Conservation (phyloP, 768 basidiomycete genomes). For the Aureoboletus auriporus region DNA sequence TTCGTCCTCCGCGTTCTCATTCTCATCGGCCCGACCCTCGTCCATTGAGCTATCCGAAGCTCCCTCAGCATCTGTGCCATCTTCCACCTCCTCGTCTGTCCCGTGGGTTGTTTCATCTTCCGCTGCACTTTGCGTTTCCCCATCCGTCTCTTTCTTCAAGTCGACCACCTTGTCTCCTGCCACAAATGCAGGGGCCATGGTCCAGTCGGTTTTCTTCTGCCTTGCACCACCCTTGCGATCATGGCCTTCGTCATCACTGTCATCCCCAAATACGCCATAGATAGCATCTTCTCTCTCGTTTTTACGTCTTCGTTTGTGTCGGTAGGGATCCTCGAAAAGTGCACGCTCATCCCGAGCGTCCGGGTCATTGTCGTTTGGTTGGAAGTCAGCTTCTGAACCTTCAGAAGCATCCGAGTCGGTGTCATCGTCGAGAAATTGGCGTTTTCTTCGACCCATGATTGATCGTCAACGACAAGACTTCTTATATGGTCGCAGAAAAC, state of each 20-base stretch:
- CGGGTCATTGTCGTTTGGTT: conserved; percentile 47
- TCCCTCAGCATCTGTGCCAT: conserved; percentile 34
- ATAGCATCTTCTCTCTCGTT: conserved; percentile 67
- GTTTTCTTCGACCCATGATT: conserved; percentile 72
- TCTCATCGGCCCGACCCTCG: conserved; percentile 31
- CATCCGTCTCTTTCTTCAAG: conserved; percentile 40
- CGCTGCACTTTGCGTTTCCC: conserved; percentile 31
- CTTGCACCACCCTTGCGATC: conserved; percentile 21
- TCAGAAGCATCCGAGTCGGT: conserved; percentile 71
- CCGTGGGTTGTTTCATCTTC: conserved; percentile 34
- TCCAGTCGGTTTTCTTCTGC: conserved; percentile 57
- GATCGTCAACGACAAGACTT: conserved; percentile 3
- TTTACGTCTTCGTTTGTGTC: conserved; percentile 61
- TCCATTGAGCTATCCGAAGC: conserved; percentile 32
- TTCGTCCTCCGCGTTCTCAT: conserved; percentile 8
- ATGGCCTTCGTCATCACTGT: conserved; percentile 60
- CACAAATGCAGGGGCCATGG: conserved; percentile 75
- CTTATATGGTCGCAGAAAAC: not conserved
- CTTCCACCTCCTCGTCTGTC: conserved; percentile 35
- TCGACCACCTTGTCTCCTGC: conserved; percentile 44
- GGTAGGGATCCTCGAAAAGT: conserved; percentile 75
- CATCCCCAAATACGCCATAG: conserved; percentile 74
- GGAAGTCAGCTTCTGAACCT: conserved; percentile 50
- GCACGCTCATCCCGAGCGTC: conserved; percentile 70
- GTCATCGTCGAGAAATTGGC: conserved; percentile 70